These are phyloP conservation scores for Aphelidium insulamus DNA, from an alignment of 371 early-diverging fungal genomes.

Conservation along the genomic window DNA sequence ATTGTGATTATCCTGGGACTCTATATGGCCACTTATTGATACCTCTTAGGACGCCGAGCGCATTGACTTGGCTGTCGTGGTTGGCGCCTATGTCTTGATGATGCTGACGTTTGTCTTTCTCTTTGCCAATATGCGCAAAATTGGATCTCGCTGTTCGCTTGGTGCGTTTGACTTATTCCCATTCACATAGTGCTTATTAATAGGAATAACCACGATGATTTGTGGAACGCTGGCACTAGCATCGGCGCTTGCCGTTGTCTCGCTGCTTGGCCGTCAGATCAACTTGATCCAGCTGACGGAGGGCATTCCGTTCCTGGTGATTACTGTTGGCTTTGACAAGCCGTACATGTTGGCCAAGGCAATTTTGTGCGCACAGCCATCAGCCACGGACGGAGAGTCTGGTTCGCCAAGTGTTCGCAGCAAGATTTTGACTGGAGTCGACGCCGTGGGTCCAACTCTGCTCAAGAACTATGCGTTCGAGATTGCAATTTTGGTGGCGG, in stretches of 20 bases:
- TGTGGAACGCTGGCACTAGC: no score
- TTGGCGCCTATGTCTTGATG: slow-evolving; percentile 65
- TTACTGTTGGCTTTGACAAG: slow-evolving; percentile 82
- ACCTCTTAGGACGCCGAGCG: slow-evolving; percentile 39
- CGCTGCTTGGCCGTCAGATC: slow-evolving; percentile 37
- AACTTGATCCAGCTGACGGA: slow-evolving; percentile 57
- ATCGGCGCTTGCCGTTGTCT: slow-evolving; percentile 41
- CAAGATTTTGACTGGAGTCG: slow-evolving; percentile 42
- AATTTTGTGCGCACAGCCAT: slow-evolving; percentile 17
- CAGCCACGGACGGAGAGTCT: no score
- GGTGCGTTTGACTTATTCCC: slow-evolving; percentile 24
- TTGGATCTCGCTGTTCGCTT: slow-evolving; percentile 63
- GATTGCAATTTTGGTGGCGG: slow-evolving; percentile 47
- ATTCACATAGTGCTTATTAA: slow-evolving; percentile 6
- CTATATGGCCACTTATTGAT: no score
- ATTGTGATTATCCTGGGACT: no score
- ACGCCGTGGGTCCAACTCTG: slow-evolving; percentile 35
- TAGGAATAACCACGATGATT: no score
- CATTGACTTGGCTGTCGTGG: slow-evolving; percentile 53
- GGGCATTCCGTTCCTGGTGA: slow-evolving; percentile 74
- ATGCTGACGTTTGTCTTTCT: slow-evolving; percentile 53
- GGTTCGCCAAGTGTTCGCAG: slow-evolving; percentile 26
- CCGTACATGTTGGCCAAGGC: slow-evolving; percentile 57
- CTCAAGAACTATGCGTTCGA: slow-evolving; percentile 61
- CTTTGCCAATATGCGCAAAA: slow-evolving; percentile 60